Base-by-base conservation (phyloP, 1,139 yeast species). In the Yamadazyma sp. region DNA sequence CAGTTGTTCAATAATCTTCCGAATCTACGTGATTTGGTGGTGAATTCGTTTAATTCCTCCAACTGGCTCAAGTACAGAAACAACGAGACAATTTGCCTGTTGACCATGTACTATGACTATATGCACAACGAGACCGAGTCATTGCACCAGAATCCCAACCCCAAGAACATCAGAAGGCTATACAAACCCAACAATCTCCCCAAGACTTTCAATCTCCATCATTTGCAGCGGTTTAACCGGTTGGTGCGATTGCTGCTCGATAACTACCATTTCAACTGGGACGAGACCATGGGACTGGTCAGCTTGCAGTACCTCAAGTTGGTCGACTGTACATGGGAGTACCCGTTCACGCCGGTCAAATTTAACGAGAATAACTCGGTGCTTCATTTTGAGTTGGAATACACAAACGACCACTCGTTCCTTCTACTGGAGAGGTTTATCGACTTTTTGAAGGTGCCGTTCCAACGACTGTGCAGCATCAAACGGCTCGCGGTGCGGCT, bases 301-400 rank as follows among this genome's bases (percentile, higher is more conserved):
- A 42, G 41, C 10, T 28, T 70, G 12, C 34, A 31, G 23, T 16
- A 29, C 13, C 20, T 47, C 12, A 31, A 46, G 2, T 48, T 71
- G 6, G 42, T 49, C 8, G 61, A 70, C 46, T 71, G 76, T 50
- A 59, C 69, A 1, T 71, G 76, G 76, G 73, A 65, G 36, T 70
- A 66, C 35, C 76, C 76, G 1, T 71, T 70, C 42, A 48, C 59
- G 8, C 45, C 67, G 10, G 45, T 58, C 3, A 61, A 58, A 34
- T 70, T 71, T 49, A 68, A 68, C 39, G 43, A 39, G 6, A 44
- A 48, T 33, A 51, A 58, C 32, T 41, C 54, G 4, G 49, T 68
- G 22, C 42, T 47, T 4, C 43, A 33, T 4, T 50, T 70, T 15
- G 42, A 45, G n/a, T 42, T 70, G n/a, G 45, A 44, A 6, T 68